Conservation (phyloP, 2,329 filamentous ascomycete species). For the Fusarium avenaceum region DNA sequence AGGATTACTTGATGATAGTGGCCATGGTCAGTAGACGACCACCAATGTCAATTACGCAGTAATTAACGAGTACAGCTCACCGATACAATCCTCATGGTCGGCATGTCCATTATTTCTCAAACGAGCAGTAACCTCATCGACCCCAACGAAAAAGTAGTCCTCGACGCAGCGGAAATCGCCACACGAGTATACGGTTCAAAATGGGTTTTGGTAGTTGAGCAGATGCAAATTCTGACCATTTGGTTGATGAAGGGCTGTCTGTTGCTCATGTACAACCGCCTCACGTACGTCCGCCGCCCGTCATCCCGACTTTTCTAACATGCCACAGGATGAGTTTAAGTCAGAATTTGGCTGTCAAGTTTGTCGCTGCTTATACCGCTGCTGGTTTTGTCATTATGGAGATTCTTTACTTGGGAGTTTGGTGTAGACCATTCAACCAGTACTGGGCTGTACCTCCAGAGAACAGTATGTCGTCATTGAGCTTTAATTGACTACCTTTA, state of each 20-base stretch:
- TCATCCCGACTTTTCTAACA: conserved; percentile 19
- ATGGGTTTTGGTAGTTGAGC: conserved; percentile 72
- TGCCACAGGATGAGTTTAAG: conserved; percentile 58
- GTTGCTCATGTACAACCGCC: conserved; percentile 68
- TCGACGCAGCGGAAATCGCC: conserved; percentile 61
- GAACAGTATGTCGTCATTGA: conserved; percentile 56
- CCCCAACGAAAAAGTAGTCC: conserved; percentile 56
- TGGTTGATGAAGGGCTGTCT: conserved; percentile 70
- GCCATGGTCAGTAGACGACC: conserved; percentile 56
- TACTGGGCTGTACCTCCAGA: conserved; percentile 70
- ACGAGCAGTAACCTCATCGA: conserved; percentile 73
- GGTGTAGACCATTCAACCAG: conserved; percentile 68
- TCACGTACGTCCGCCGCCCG: conserved; percentile 59
- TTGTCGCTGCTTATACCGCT: conserved; percentile 62
- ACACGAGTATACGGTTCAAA: conserved; percentile 68
- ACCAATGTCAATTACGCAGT: not conserved
- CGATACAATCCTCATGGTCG: conserved; percentile 68
- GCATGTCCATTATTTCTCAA: conserved; percentile 67
- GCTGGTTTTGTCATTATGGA: conserved; percentile 65
- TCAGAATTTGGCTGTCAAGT: conserved; percentile 63
- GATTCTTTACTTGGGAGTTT: conserved; percentile 63
- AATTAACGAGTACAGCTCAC: conserved; percentile 50
- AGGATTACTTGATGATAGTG: conserved; percentile 69
- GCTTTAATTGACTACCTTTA: not conserved
- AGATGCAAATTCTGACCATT: conserved; percentile 71